A percentile compares a stretch with the other conserved stretches of the same genome.
These are phyloP conservation scores for Triticum urartu DNA, from an alignment of 176 grass and related monocot genomes.

Conservation along the genomic window DNA sequence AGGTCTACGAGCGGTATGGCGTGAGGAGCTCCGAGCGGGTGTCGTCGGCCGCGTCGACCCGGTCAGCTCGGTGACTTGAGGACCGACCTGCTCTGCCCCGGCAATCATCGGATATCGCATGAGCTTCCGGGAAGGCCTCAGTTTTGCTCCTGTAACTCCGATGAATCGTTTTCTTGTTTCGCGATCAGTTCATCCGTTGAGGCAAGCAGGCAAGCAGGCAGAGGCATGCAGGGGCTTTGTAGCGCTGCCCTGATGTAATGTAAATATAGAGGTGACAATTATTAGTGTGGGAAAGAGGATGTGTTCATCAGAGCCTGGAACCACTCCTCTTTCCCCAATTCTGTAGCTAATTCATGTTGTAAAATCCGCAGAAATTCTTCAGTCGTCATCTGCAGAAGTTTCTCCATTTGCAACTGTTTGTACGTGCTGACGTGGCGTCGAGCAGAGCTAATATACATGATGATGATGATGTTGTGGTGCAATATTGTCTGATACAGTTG, in stretches of 20 bases:
- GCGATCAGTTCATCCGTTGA: background rate
- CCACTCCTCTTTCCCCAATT: background rate
- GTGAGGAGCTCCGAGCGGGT: constrained; percentile 75
- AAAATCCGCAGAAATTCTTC: background rate
- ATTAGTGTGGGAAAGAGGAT: background rate
- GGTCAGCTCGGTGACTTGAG: constrained; percentile 55
- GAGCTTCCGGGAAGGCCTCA: background rate
- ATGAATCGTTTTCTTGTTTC: constrained; percentile 15
- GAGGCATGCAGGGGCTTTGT: background rate
- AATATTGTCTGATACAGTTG: background rate
- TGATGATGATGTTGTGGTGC: background rate
- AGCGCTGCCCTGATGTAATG: constrained; percentile 17
- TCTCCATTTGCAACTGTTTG: background rate
- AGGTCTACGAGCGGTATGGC: constrained; percentile 88
- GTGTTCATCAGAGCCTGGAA: background rate
- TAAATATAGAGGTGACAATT: constrained; percentile 38
- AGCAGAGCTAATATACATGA: background rate
- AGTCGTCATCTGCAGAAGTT: background rate
- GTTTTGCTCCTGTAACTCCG: constrained; percentile 25
- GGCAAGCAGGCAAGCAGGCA: background rate
- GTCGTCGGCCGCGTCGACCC: constrained; percentile 68
- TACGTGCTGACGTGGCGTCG: background rate
- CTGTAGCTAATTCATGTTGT: constrained; percentile 12
- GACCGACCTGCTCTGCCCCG: background rate
- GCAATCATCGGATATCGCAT: too few species aligned